Conservation (phyloP, 2,329 filamentous ascomycete species). For the Macrophomina phaseolina region DNA sequence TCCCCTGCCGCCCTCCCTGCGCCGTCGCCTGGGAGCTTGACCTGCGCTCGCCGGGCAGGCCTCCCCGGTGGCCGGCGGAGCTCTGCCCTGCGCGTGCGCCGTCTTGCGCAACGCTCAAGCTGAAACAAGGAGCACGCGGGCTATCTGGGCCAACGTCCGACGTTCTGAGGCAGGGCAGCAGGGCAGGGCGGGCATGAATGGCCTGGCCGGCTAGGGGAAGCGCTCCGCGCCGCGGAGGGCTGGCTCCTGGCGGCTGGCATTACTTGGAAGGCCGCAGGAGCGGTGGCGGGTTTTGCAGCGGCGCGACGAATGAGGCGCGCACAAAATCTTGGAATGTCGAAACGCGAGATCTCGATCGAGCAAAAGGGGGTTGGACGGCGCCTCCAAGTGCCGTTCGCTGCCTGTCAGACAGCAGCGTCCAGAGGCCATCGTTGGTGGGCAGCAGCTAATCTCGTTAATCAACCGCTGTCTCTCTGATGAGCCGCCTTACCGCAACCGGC, state of each 20-base stretch:
- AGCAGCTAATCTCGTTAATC: constrained; percentile 26
- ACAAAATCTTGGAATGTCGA: constrained; percentile 17
- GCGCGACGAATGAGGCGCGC: not conserved
- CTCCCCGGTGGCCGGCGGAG: constrained; percentile 1
- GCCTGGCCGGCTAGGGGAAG: constrained; percentile 4
- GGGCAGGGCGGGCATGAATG: not conserved
- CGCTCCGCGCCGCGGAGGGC: not conserved
- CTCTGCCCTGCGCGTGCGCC: constrained; percentile 10
- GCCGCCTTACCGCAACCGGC: constrained; percentile 23
- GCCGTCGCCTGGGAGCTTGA: not conserved
- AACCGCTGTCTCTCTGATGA: constrained; percentile 20
- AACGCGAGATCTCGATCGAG: constrained; percentile 20
- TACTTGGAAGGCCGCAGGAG: not conserved
- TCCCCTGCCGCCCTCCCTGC: not conserved
- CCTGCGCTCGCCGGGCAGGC: not conserved
- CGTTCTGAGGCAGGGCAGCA: not conserved
- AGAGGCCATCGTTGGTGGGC: constrained; percentile 6
- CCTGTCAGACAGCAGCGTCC: constrained; percentile 11
- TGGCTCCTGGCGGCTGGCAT: not conserved
- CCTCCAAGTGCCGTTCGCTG: constrained; percentile 9
- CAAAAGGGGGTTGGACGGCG: constrained; percentile 12
- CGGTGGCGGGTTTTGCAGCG: constrained; percentile 4
- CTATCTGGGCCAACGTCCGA: constrained; percentile 9
- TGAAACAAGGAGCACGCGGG: constrained; percentile 25
- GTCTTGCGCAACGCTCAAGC: constrained; percentile 26